Evolutionary conservation across 805 yeast species (phyloP).

Genomic region (Candida saitoana): DNA sequence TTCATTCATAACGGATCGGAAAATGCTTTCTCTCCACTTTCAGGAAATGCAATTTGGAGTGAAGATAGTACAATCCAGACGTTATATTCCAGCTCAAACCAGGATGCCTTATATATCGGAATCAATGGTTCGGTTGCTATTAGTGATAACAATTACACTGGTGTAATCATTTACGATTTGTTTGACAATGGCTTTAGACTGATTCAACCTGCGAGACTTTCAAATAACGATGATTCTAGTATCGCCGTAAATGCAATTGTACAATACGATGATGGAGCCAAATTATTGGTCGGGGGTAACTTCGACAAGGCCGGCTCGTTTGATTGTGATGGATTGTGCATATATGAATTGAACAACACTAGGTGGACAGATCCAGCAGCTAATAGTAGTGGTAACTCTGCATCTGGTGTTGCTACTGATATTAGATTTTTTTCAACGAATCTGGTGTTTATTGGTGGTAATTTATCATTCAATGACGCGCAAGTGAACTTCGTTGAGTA

Average conservation of each 20-base stretch:
- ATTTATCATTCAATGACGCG: conserved; percentile 38
- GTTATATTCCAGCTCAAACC: conserved; percentile 33
- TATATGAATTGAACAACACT: conserved; percentile 51
- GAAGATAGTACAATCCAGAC: conserved; percentile 22
- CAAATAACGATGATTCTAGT: conserved; percentile 36
- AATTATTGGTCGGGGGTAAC: conserved; percentile 68
- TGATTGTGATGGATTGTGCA: conserved; percentile 61
- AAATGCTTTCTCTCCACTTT: conserved; percentile 16
- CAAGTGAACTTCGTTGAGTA: conserved; percentile 47
- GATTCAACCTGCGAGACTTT: conserved; percentile 48
- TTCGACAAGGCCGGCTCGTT: conserved; percentile 57
- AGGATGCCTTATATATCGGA: conserved; percentile 42
- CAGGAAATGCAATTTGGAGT: conserved; percentile 24
- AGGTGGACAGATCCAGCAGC: conserved; percentile 49
- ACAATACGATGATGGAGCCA: conserved; percentile 25
- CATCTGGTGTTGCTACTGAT: conserved; percentile 51
- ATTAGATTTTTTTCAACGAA: conserved; percentile 43
- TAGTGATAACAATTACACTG: conserved; percentile 24
- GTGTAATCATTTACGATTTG: conserved; percentile 54
- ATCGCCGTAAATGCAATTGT: conserved; percentile 34
- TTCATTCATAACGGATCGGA: conserved; percentile 20
- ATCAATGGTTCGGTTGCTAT: conserved; percentile 34
- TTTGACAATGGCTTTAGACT: conserved; percentile 34
- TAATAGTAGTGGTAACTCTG: conserved; percentile 15
- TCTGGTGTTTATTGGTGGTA: conserved; percentile 48